phyloP scores from a whole-genome alignment of 139 green algal species.

The Chlamydomonas incerta region DNA sequence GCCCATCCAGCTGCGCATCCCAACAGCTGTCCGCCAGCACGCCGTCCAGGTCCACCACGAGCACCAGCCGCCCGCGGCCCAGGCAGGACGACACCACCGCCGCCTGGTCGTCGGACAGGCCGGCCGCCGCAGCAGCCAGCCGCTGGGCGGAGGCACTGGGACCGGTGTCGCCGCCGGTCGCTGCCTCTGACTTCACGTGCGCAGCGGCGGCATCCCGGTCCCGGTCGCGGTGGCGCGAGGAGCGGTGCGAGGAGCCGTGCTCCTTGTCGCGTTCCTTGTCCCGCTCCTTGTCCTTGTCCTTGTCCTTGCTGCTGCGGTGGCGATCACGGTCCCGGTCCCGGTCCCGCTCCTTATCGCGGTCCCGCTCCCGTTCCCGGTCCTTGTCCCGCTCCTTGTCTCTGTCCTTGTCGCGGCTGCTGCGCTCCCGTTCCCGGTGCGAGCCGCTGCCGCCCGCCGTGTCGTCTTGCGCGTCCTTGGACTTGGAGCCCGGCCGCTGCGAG shows the following conservation, averaged over 20 bases:
- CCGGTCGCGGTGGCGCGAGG: neutral
- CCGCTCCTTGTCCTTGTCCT: slow-evolving; percentile 17
- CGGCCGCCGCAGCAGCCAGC: neutral
- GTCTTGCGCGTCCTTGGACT: no score
- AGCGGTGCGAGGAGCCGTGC: neutral
- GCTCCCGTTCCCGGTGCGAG: neutral
- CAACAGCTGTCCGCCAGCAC: slow-evolving; percentile 88
- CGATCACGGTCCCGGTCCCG: slow-evolving; percentile 10
- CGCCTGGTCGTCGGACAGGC: neutral
- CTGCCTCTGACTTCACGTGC: neutral
- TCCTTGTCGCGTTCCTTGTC: slow-evolving; percentile 1
- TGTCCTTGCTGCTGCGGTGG: neutral
- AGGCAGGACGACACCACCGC: neutral
- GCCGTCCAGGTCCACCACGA: slow-evolving; percentile 97
- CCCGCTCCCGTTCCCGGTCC: neutral
- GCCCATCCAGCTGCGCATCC: slow-evolving; percentile 48
- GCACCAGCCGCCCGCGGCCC: slow-evolving; percentile 46
- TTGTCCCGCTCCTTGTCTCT: slow-evolving; percentile 25
- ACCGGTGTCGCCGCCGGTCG: neutral
- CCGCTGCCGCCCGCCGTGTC: no score
- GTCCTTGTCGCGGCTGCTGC: neutral
- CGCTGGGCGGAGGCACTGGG: neutral
- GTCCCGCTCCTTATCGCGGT: slow-evolving; percentile 14
- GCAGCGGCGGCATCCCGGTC: neutral
- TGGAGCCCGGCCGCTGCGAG: no score